Evolutionary conservation across 202 grass and related monocot genomes (phyloP).

Genomic region (Brachypodium distachyon): DNA sequence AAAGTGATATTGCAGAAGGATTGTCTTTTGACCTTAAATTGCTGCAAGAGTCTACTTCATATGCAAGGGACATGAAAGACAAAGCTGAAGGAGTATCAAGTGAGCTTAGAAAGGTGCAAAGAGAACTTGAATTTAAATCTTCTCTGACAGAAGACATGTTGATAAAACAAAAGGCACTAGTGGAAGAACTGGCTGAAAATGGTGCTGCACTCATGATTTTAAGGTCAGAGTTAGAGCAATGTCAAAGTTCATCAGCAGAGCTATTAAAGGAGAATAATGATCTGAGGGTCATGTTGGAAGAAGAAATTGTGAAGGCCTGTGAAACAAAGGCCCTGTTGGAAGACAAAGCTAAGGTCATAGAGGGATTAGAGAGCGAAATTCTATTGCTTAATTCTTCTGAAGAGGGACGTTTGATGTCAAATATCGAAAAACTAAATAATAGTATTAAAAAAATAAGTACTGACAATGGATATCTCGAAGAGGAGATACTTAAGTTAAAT

Average conservation of each 20-base stretch:
- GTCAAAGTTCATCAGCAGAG: conserved; percentile 28
- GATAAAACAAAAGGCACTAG: conserved; percentile 41
- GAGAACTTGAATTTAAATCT: conserved; percentile 49
- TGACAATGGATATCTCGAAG: conserved; percentile 38
- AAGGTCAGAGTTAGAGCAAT: conserved; percentile 62
- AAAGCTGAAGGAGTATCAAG: conserved; percentile 35
- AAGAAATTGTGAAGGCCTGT: conserved; percentile 39
- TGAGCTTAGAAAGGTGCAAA: conserved; percentile 39
- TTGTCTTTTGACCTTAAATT: conserved; percentile 77
- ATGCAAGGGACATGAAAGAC: conserved; percentile 56
- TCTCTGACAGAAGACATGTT: conserved; percentile 39
- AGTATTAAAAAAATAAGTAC: conserved; percentile 32
- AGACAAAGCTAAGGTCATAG: conserved; percentile 60
- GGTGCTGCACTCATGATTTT: conserved; percentile 23
- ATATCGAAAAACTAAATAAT: conserved; percentile 43
- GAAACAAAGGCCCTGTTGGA: conserved; percentile 43
- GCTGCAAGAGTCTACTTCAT: conserved; percentile 67
- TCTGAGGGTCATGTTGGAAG: conserved; percentile 52
- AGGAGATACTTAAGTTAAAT: conserved; percentile 45
- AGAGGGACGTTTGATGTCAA: conserved; percentile 27
- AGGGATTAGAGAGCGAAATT: conserved; percentile 64
- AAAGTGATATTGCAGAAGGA: conserved; percentile 59
- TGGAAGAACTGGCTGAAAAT: conserved; percentile 50
- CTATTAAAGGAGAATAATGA: conserved; percentile 57
- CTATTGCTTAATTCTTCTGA: conserved; percentile 50